These are phyloP conservation scores for Phytophthora chlamydospora DNA, from an alignment of 352 stramenopile species.

Conservation along the genomic window DNA sequence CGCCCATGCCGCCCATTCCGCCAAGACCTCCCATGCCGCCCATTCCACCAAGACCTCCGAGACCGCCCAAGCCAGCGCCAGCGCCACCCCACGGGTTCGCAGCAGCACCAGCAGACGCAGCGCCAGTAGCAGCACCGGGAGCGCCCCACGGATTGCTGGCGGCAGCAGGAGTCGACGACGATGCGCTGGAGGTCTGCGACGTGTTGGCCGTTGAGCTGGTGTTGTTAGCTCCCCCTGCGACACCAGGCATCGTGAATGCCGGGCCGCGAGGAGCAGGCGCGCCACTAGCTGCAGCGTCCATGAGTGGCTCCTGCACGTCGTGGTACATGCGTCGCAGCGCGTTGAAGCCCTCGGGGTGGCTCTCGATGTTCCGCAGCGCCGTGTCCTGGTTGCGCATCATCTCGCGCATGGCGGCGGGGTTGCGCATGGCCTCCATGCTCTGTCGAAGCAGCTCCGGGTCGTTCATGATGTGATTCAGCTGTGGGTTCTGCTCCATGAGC, in stretches of 20 bases:
- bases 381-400: constrained; percentile 98
- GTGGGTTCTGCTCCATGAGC: constrained; percentile 95
- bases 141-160: constrained; percentile 69
- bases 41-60: constrained; percentile 36
- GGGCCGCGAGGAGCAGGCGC: constrained; percentile 47
- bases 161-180: constrained; percentile 29
- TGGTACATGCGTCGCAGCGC: constrained; percentile 95
- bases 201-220: constrained; percentile 26
- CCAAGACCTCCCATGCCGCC: constrained; percentile 38
- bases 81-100: constrained; percentile 74
- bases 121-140: constrained; percentile 17
- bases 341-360: constrained; percentile 97
- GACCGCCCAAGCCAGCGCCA: constrained; percentile 29
- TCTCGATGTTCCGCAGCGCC: constrained; percentile 97
- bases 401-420: constrained; percentile 95
- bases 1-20: constrained; percentile 31
- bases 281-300: constrained; percentile 88
- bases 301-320: constrained; percentile 95
- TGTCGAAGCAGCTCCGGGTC: constrained; percentile 95
- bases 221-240: constrained; percentile 51
- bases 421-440: constrained; percentile 97
- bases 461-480: constrained; percentile 95
- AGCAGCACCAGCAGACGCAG: constrained; percentile 28
- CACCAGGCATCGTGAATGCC: constrained; percentile 87
- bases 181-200: constrained; percentile 18